phyloP scores from a whole-genome alignment of 2,329 filamentous ascomycete genomes.

The Calonectria pseudoreteaudii region DNA sequence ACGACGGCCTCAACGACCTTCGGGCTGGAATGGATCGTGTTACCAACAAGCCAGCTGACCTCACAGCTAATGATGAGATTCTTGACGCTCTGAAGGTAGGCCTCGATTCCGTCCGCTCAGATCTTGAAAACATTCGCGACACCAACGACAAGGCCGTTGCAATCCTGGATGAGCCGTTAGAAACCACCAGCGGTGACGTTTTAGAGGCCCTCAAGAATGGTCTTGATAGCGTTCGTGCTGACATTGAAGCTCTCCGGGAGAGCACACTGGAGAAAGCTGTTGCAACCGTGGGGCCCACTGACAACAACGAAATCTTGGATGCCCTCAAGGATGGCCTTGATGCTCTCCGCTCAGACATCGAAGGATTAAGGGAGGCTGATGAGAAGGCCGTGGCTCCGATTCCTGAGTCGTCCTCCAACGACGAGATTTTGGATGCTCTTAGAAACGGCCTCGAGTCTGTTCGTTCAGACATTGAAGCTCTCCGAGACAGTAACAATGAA shows the following conservation, averaged over 20 bases:
- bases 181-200: constrained; percentile 85
- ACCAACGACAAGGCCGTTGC: constrained; percentile 64
- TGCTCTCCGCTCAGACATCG: constrained; percentile 39
- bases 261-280: constrained; percentile 58
- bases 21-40: constrained; percentile 82
- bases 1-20: constrained; percentile 86
- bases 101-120: constrained; percentile 78
- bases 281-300: constrained; percentile 23
- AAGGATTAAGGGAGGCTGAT: constrained; percentile 69
- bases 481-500: constrained; percentile 77
- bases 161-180: constrained; percentile 32
- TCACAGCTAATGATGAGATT: constrained; percentile 90
- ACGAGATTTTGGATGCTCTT: constrained; percentile 86
- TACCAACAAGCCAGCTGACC: constrained; percentile 81
- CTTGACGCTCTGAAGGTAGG: constrained; percentile 89
- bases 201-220: constrained; percentile 88
- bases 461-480: constrained; percentile 76
- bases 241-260: constrained; percentile 82
- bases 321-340: constrained; percentile 54
- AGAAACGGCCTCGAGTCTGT: constrained; percentile 81
- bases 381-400: constrained; percentile 65
- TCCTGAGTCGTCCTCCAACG: constrained; percentile 78
- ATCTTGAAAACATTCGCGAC: constrained; percentile 83
- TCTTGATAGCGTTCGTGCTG: constrained; percentile 77
- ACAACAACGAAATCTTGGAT: constrained; percentile 83